phyloP scores from a whole-genome alignment of 2,329 filamentous ascomycete genomes.

The Ophiocordyceps sinensis region DNA sequence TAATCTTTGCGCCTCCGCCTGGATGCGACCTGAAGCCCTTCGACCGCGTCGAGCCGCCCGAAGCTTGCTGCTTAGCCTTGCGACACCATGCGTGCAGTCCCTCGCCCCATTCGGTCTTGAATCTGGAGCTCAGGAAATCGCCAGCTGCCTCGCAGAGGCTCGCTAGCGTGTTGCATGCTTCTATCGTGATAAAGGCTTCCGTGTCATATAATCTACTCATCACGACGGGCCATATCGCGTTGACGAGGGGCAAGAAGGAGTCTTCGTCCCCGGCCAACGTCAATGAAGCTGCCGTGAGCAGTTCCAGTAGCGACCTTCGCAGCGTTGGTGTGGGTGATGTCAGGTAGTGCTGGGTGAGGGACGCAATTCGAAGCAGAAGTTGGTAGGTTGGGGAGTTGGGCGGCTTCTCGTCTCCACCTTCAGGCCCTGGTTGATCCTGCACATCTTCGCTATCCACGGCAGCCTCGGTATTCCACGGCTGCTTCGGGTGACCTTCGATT shows the following conservation, averaged over 20 bases:
- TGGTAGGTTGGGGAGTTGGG: constrained; percentile 66
- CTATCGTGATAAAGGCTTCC: constrained; percentile 54
- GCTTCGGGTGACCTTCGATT: constrained; percentile 15
- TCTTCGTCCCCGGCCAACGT: constrained; percentile 65
- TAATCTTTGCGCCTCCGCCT: constrained; percentile 7
- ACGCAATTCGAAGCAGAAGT: constrained; percentile 69
- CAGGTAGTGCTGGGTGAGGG: constrained; percentile 78
- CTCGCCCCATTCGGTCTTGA: constrained; percentile 58
- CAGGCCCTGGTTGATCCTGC: constrained; percentile 18
- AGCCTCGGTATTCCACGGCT: constrained; percentile 22
- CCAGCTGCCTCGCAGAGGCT: constrained; percentile 59
- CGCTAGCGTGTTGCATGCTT: constrained; percentile 54
- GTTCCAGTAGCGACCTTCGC: constrained; percentile 60
- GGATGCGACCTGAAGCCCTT: not conserved
- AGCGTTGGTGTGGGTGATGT: constrained; percentile 71
- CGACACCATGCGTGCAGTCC: constrained; percentile 35
- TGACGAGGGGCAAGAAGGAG: constrained; percentile 75
- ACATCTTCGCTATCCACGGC: constrained; percentile 15
- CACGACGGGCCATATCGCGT: constrained; percentile 80
- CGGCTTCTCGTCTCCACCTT: constrained; percentile 32
- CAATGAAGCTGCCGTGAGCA: constrained; percentile 59
- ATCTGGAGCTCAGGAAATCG: constrained; percentile 63
- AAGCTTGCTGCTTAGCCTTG: constrained; percentile 26
- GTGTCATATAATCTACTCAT: constrained; percentile 50
- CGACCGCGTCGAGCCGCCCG: constrained; percentile 6